Conservation (phyloP, 768 basidiomycete species). For the Suillus luteus region DNA sequence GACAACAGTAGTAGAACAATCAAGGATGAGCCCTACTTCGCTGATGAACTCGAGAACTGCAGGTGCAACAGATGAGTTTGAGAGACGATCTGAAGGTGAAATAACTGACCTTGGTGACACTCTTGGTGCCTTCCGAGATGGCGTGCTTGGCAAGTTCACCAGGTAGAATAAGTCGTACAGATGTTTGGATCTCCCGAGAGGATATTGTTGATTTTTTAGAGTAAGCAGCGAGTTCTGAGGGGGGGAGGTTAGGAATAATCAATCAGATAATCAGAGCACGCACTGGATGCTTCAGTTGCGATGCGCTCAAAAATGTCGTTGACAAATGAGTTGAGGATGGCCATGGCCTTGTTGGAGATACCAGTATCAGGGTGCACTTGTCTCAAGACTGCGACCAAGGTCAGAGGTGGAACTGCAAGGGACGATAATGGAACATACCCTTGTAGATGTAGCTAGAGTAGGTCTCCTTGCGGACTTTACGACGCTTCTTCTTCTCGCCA, state of each 20-base stretch:
- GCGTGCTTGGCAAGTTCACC: conserved; percentile 99
- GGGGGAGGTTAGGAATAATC: neutral
- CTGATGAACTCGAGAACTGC: conserved; percentile 47
- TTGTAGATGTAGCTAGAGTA: conserved; percentile 97
- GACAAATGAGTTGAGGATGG: conserved; percentile 94
- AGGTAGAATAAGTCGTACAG: conserved; percentile 92
- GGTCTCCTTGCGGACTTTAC: conserved; percentile 88
- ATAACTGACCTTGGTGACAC: conserved; percentile 56
- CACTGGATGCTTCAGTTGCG: conserved; percentile 86
- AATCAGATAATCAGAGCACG: conserved; percentile 28
- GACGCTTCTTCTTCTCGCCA: conserved; percentile 86
- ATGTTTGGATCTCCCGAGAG: conserved; percentile 96
- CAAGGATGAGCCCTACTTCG: conserved; percentile 37
- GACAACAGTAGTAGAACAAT: conserved; percentile 21
- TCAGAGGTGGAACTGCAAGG: conserved; percentile 10
- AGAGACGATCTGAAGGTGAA: neutral
- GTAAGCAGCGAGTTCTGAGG: conserved; percentile 89
- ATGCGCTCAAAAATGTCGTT: conserved; percentile 96
- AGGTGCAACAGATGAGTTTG: conserved; percentile 16
- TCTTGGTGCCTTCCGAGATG: conserved; percentile 91
- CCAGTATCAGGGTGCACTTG: conserved; percentile 98
- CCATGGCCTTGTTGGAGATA: conserved; percentile 99
- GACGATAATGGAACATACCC: conserved; percentile 42
- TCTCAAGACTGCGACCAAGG: conserved; percentile 67
- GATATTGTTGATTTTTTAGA: conserved; percentile 99